These are phyloP conservation scores for Silene vulgaris DNA, from an alignment of 179 eudicot genomes.

Conservation along the genomic window DNA sequence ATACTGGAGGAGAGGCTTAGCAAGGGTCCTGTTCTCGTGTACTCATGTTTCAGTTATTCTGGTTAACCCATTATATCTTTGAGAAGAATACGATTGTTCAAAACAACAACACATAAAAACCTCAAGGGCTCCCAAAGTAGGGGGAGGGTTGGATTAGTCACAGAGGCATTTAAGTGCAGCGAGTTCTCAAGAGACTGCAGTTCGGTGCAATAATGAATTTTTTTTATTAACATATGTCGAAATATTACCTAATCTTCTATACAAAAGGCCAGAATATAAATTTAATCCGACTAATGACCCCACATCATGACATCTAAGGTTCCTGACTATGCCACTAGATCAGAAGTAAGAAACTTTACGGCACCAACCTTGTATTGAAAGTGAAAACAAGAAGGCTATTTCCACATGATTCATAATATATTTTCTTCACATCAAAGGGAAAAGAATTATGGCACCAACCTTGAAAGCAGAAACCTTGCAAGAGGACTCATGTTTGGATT, in stretches of 20 bases:
- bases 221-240: neutral
- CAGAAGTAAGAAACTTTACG: neutral
- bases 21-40: neutral
- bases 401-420: neutral
- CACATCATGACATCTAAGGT: neutral
- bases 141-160: neutral
- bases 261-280: too few relatives aligned
- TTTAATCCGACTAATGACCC: neutral
- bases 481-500: slow-evolving; percentile 76
- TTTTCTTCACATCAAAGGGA: neutral
- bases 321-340: neutral
- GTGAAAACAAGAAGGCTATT: neutral
- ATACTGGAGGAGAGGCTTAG: neutral
- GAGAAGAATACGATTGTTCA: neutral
- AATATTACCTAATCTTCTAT: neutral
- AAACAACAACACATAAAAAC: neutral
- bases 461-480: slow-evolving; percentile 80
- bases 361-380: neutral
- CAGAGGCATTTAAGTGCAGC: neutral
- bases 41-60: neutral
- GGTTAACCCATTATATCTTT: neutral
- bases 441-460: slow-evolving; percentile 38
- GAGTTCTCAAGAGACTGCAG: neutral
- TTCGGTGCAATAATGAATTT: neutral
- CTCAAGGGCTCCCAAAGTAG: neutral